Evolutionary conservation across 352 stramenopile species (phyloP).

Genomic region (Aphanomyces stellatus): DNA sequence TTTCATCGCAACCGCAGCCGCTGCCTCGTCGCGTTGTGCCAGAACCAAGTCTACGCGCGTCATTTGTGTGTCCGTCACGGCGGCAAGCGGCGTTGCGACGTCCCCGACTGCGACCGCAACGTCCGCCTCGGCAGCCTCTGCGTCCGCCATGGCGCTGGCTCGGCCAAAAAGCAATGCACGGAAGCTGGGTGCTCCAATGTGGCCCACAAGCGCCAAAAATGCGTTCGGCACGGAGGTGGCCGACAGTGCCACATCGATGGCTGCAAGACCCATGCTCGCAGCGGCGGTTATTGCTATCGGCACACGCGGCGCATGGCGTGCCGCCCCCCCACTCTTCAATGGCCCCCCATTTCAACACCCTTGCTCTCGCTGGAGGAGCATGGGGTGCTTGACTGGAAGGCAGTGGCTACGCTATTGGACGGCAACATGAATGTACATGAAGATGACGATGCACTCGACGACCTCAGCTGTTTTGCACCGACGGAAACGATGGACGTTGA

Average conservation of each 20-base stretch:
- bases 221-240: neutral
- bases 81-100: neutral
- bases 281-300: neutral
- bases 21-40: constrained; percentile 70
- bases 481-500: too few species aligned
- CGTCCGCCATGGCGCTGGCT: neutral
- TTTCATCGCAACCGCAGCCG: constrained; percentile 76
- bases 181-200: neutral
- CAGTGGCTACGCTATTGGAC: too few species aligned
- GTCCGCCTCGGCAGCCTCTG: neutral
- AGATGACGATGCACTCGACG: too few species aligned
- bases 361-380: too few species aligned
- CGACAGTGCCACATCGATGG: neutral
- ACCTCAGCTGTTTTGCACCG: too few species aligned
- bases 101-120: neutral
- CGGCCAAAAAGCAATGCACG: neutral
- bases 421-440: too few species aligned
- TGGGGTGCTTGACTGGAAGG: too few species aligned
- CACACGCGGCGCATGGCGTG: neutral
- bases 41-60: constrained; percentile 75
- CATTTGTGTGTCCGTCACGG: constrained; percentile 25
- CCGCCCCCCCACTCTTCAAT: neutral
- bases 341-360: too few species aligned
- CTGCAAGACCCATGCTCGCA: constrained; percentile 1
- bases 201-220: neutral